phyloP scores from a whole-genome alignment of 2,329 filamentous ascomycete species.

The Thelonectria discophora region DNA sequence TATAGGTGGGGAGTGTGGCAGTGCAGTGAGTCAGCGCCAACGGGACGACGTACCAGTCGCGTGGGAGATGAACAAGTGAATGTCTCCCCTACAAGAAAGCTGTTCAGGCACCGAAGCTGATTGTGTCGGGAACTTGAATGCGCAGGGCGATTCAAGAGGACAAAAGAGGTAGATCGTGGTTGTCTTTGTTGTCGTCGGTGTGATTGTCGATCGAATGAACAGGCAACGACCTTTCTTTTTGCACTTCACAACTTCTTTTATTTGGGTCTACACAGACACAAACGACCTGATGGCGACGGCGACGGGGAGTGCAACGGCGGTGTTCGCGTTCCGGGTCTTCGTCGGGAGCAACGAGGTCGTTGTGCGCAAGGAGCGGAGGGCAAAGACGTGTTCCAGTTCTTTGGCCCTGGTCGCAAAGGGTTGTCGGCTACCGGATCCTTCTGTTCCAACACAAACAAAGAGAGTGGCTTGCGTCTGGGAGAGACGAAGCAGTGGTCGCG shows the following conservation, averaged over 20 bases:
- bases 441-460: constrained; percentile 30
- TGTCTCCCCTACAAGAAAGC: constrained; percentile 80
- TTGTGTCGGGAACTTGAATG: constrained; percentile 28
- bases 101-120: constrained; percentile 44
- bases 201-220: constrained; percentile 24
- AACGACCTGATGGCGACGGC: constrained; percentile 46
- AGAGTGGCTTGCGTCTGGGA: constrained; percentile 35
- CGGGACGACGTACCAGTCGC: constrained; percentile 66
- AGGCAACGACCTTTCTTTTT: constrained; percentile 36
- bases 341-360: constrained; percentile 47
- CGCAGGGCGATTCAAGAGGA: constrained; percentile 32
- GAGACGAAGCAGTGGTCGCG: constrained; percentile 27
- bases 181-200: constrained; percentile 11
- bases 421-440: constrained; percentile 41
- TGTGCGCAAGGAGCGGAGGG: constrained; percentile 46
- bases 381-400: constrained; percentile 57
- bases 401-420: constrained; percentile 43
- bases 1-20: constrained; percentile 38
- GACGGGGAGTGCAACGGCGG: constrained; percentile 43
- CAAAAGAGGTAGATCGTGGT: constrained; percentile 15
- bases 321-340: constrained; percentile 48
- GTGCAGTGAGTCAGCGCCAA: constrained; percentile 40
- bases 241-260: constrained; percentile 46
- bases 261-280: constrained; percentile 52
- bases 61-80: constrained; percentile 97